Percentiles rank a stretch among this genome's conserved stretches.
Evolutionary conservation across 2,329 filamentous ascomycete species (phyloP).

Genomic region (Colletotrichum eremochloae): DNA sequence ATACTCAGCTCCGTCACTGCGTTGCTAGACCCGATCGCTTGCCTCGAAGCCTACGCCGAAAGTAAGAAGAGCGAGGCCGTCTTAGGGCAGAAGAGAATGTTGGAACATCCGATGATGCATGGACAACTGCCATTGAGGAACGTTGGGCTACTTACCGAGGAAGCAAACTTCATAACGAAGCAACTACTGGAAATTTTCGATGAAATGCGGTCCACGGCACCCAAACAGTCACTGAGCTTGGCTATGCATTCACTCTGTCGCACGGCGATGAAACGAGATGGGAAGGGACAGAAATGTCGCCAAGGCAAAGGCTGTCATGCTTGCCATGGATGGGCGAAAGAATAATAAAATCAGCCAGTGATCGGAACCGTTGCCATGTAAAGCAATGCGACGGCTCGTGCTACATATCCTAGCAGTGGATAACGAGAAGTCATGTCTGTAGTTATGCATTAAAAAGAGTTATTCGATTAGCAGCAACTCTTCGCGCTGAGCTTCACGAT

Average conservation of each 20-base stretch:
- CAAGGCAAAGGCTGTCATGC: not conserved
- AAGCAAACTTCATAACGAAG: not conserved
- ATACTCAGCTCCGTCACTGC: not conserved
- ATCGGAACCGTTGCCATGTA: not conserved
- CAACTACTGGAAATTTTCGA: not conserved
- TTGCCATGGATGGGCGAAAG: not conserved
- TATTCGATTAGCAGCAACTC: not conserved
- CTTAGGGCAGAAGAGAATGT: not conserved
- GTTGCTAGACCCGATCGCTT: conserved; percentile 5
- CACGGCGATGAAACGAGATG: not conserved
- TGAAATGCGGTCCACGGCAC: not conserved
- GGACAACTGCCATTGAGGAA: not conserved
- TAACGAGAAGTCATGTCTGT: not conserved
- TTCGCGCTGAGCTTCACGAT: not conserved
- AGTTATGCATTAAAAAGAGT: not conserved
- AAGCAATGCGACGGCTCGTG: not conserved
- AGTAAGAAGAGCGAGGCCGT: not conserved
- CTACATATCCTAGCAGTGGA: not conserved
- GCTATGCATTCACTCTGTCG: not conserved
- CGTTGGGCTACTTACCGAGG: too few species aligned
- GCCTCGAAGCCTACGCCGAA: conserved; percentile 1
- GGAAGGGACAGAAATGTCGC: not conserved
- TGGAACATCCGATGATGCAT: not conserved
- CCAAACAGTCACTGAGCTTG: not conserved
- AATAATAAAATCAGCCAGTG: not conserved